Evolutionary conservation across 202 grass and related monocot species (phyloP).

Genomic region (Zizania palustris): DNA sequence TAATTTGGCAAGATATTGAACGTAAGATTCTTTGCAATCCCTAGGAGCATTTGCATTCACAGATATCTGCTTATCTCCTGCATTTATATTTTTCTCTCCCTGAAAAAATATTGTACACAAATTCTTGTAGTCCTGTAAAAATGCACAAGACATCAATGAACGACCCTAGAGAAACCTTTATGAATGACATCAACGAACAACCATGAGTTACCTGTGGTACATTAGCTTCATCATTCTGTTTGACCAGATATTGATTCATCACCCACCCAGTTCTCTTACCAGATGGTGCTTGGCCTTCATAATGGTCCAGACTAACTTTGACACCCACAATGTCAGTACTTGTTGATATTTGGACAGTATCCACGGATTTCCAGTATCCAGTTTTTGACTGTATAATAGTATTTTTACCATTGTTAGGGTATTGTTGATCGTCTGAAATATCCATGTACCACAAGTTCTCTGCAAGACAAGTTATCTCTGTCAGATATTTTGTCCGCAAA

Average conservation of each 20-base stretch:
- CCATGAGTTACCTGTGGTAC: slow-evolving; percentile 39
- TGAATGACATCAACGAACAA: not conserved
- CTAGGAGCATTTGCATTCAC: slow-evolving; percentile 27
- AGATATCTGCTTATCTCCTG: slow-evolving; percentile 22
- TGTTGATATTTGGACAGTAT: slow-evolving; percentile 31
- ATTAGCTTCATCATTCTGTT: slow-evolving; percentile 35
- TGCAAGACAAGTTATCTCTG: slow-evolving; percentile 25
- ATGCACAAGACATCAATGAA: slow-evolving; percentile 24
- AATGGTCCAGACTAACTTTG: slow-evolving; percentile 50
- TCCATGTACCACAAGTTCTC: slow-evolving; percentile 45
- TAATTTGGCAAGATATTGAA: slow-evolving; percentile 40
- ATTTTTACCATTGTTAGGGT: slow-evolving; percentile 5
- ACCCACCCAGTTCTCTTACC: slow-evolving; percentile 50
- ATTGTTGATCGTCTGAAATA: slow-evolving; percentile 14
- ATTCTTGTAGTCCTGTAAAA: slow-evolving; percentile 49
- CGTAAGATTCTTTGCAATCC: slow-evolving; percentile 12
- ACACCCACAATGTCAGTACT: slow-evolving; percentile 30
- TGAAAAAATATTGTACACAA: slow-evolving; percentile 49
- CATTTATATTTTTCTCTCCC: slow-evolving; percentile 6
- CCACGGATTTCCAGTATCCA: slow-evolving; percentile 48
- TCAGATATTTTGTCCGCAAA: slow-evolving; percentile 9
- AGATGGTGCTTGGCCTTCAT: slow-evolving; percentile 41
- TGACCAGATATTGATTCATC: slow-evolving; percentile 58
- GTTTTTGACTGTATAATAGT: slow-evolving; percentile 35
- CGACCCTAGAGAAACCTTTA: not conserved